Evolutionary conservation across 2,329 filamentous ascomycete species (phyloP).

Genomic region (Magnaporthiopsis incrustans): DNA sequence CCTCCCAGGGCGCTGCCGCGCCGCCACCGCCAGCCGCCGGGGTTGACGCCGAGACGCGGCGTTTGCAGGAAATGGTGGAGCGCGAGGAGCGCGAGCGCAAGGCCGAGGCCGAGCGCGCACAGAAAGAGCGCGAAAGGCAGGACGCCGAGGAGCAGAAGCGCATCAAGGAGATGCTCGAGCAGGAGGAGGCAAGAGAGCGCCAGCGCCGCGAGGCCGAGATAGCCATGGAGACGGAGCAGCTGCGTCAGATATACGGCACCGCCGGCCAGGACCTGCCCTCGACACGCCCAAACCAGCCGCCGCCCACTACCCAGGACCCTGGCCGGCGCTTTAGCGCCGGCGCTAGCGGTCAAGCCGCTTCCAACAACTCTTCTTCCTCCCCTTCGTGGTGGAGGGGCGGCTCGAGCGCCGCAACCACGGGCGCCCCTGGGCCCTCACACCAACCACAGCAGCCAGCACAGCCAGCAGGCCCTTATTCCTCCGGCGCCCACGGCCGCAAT

Average conservation of each 20-base stretch:
- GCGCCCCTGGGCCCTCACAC: not conserved
- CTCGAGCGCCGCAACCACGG: constrained; percentile 10
- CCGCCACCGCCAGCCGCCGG: constrained; percentile 26
- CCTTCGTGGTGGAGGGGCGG: constrained; percentile 22
- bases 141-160: constrained; percentile 49
- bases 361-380: constrained; percentile 12
- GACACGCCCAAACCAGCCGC: constrained; percentile 11
- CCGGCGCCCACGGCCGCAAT: constrained; percentile 11
- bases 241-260: constrained; percentile 61
- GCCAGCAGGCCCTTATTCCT: constrained; percentile 12
- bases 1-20: constrained; percentile 13
- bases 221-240: constrained; percentile 74
- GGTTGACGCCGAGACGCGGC: constrained; percentile 70
- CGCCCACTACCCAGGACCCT: constrained; percentile 21
- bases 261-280: constrained; percentile 34
- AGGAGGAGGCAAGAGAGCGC: constrained; percentile 53
- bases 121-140: constrained; percentile 31
- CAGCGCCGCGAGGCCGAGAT: constrained; percentile 49
- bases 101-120: constrained; percentile 1
- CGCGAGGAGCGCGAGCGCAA: constrained; percentile 42
- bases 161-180: constrained; percentile 56
- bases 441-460: constrained; percentile 13
- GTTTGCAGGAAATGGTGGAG: constrained; percentile 52
- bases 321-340: constrained; percentile 41
- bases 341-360: constrained; percentile 18